Evolutionary conservation across 495 filamentous ascomycete genomes (phyloP), one percentile per base, ranked within the genome.

Genomic region (Penicillium odoratum): DNA sequence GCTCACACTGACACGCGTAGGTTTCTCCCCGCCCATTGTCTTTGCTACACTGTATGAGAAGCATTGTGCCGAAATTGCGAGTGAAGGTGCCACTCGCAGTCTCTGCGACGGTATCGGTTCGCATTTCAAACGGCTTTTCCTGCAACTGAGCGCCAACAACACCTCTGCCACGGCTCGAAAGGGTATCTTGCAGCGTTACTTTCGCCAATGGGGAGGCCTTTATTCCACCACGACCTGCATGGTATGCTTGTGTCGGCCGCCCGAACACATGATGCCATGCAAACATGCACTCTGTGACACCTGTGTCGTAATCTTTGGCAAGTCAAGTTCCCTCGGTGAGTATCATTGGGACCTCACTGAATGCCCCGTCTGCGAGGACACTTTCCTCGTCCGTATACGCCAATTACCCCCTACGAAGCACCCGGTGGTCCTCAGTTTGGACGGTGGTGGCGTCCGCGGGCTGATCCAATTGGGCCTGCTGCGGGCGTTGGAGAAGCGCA

Each of bases 371-470:
- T 81, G 76, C 69, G 59, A 67, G 31, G 68, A 79, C n/a, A 53
- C 52, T 36, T 67, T 74, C 34, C 77, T 63, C 15, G 6, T 60
- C 10, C 57, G 29, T 1, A 48, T 70, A 4, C 58, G 60, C 8
- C 51, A 60, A 51, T 51, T 67, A 11, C 83, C 78, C 9, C 63
- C 65, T 11, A 66, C 69, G 18, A 78, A 83, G 8, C 81, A 80
- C 10, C 69, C 75, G 3, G 68, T 84, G 25, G 67, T 86, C 36
- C 74, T 88, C 7, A 77, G 73, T 46, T 67, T 89, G 15, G 84
- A 88, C 62, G 83, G 85, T 0, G 81, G 82, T 6, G 81, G 82
- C 1, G 61, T 81, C 6, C 69, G 81, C 1, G 81, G 77, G 0
- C 71, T 85, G 6, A 67, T 82, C 8, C 63, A 81, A 46, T 64